Evolutionary conservation across 2,329 filamentous ascomycete genomes (phyloP).

Genomic region (Eurotiales sp.): DNA sequence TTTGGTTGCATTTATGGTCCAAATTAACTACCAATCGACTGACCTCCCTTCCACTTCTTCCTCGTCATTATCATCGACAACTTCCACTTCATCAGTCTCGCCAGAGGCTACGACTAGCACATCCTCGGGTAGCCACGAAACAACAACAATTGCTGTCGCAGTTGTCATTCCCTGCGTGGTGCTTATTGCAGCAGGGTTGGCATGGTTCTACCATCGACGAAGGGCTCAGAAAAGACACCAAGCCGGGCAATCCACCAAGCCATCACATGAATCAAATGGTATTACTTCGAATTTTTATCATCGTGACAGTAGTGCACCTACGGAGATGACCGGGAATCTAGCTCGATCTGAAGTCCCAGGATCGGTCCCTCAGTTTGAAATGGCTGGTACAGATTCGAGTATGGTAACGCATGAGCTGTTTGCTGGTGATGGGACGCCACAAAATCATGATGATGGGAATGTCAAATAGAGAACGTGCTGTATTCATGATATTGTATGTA

Average conservation of each 20-base stretch:
- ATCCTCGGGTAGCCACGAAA: neutral
- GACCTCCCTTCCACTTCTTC: neutral
- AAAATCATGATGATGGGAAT: too few species aligned
- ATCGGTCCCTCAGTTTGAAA: neutral
- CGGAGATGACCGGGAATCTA: neutral
- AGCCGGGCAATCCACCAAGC: neutral
- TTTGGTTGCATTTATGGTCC: neutral
- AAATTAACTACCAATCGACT: neutral
- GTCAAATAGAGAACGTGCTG: too few species aligned
- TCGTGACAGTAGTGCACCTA: neutral
- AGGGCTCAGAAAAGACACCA: neutral
- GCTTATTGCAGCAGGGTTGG: neutral
- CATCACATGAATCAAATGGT: neutral
- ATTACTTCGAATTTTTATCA: neutral
- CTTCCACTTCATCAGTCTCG: neutral
- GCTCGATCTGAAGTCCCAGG: neutral
- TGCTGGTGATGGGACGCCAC: neutral
- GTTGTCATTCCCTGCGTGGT: neutral
- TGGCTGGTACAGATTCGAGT: neutral
- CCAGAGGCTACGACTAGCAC: neutral
- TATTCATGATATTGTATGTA: too few species aligned
- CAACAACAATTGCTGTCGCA: conserved; percentile 2
- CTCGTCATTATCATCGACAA: neutral
- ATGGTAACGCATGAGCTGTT: neutral
- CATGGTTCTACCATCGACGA: conserved; percentile 5